Evolutionary conservation across 805 yeast species (phyloP), one percentile per base, ranked within the genome.

Genomic region (Saccharomycopsis synnaedendra): DNA sequence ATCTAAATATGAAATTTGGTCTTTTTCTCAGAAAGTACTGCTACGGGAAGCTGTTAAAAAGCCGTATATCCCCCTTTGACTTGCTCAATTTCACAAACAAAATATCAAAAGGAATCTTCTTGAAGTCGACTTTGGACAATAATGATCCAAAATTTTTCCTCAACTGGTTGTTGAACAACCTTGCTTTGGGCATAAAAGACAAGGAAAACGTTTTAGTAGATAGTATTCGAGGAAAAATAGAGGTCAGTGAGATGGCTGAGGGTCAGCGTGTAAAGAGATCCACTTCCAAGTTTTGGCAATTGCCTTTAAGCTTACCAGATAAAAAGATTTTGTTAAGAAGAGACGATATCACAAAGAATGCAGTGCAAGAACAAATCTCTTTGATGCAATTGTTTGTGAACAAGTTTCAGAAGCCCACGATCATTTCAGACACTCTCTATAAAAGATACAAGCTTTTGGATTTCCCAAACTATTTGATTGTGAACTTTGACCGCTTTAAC

Each of bases 31-130:
- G 81, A 50, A 82, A 78, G 54, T 43, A 82, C 6, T 85, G 90
- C 89, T 82, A 81, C 4, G 64, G 71, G 0, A 63, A 64, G 39
- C 65, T 84, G 28, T 78, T 78, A 60, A 76, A 72, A 54, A 60
- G 70, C 3, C 86, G 82, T 56, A 67, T 83, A 2, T 78, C 90
- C 0, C 80, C 86, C 1, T 82, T 77, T 57, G 86, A 80, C 44
- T 62, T 85, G 5, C 58, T 81, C 41, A 78, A 78, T 49, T 66
- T 64, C 51, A 61, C 81, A 4, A 61, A 72, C 1, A 55, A 63
- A 1, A 47, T 58, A n/a, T 68, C 82, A 0, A 67, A 70, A 41
- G 70, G 68, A 45, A 57, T 61, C 39, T 75, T 73, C 55, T 10
- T 40, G 10, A 44, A 35, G 19, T 32, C 27, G 9, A 58, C 68